phyloP scores from a whole-genome alignment of 2,329 filamentous ascomycete genomes.

The Chrysosporium keratinophilum region DNA sequence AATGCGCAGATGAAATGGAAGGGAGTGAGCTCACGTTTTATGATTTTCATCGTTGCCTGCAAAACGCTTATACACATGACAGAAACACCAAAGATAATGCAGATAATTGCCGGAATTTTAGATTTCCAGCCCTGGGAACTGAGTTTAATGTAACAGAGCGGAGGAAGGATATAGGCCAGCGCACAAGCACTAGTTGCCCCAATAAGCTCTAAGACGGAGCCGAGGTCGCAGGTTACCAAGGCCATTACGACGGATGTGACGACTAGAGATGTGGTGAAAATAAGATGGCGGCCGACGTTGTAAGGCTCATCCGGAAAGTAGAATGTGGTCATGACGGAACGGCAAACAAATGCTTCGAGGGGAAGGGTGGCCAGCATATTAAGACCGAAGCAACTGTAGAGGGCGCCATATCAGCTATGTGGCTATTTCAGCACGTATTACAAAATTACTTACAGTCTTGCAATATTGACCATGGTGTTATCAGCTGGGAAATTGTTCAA shows the following conservation, averaged over 20 bases:
- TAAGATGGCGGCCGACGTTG: slow-evolving; percentile 70
- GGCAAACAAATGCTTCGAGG: slow-evolving; percentile 92
- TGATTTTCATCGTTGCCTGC: slow-evolving; percentile 61
- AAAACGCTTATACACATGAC: slow-evolving; percentile 76
- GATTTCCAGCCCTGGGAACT: slow-evolving; percentile 67
- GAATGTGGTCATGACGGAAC: slow-evolving; percentile 91
- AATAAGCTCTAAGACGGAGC: slow-evolving; percentile 89
- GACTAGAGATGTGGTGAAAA: slow-evolving; percentile 78
- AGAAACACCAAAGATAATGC: slow-evolving; percentile 63
- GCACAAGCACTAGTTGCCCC: slow-evolving; percentile 90
- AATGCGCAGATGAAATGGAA: not conserved
- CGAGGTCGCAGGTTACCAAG: slow-evolving; percentile 83
- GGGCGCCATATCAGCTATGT: slow-evolving; percentile 17
- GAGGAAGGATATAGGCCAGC: slow-evolving; percentile 88
- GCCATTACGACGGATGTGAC: slow-evolving; percentile 64
- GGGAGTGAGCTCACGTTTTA: slow-evolving; percentile 28
- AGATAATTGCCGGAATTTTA: slow-evolving; percentile 58
- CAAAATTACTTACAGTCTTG: slow-evolving; percentile 52
- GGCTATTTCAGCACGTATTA: not conserved
- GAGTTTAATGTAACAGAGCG: slow-evolving; percentile 88
- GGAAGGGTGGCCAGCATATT: slow-evolving; percentile 98
- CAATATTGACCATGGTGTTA: slow-evolving; percentile 89
- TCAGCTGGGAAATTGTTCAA: slow-evolving; percentile 92
- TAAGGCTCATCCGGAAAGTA: slow-evolving; percentile 63
- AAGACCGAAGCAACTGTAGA: slow-evolving; percentile 66